Evolutionary conservation across 352 stramenopile genomes (phyloP).

Genomic region (Globisporangium nodosum): DNA sequence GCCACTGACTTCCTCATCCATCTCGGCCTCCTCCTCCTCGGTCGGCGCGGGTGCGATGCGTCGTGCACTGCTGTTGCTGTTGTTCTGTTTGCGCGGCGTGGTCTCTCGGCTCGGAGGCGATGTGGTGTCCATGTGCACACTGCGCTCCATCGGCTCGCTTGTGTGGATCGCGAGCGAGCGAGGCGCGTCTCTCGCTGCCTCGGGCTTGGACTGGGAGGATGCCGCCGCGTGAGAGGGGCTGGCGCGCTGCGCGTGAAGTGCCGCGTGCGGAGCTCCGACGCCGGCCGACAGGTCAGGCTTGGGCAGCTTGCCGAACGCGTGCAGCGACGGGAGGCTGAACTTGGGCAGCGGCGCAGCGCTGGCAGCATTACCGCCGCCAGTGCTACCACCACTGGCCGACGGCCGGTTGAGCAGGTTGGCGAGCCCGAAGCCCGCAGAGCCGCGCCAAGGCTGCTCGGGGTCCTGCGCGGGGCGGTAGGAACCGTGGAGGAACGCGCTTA

Average conservation of each 20-base stretch:
- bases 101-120: slow-evolving; percentile 8
- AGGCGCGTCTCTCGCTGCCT: background rate
- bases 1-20: slow-evolving; percentile 35
- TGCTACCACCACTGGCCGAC: slow-evolving; percentile 1
- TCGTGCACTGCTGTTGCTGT: slow-evolving; percentile 6
- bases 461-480: slow-evolving; percentile 29
- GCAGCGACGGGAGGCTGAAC: slow-evolving; percentile 74
- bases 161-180: slow-evolving; percentile 12
- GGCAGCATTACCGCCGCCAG: background rate
- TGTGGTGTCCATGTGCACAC: background rate
- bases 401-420: slow-evolving; percentile 74
- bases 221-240: background rate
- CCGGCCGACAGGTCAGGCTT: slow-evolving; percentile 37
- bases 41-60: slow-evolving; percentile 52
- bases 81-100: slow-evolving; percentile 9
- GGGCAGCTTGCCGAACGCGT: slow-evolving; percentile 64
- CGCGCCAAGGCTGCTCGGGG: slow-evolving; percentile 61
- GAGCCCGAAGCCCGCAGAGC: slow-evolving; percentile 65
- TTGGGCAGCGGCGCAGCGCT: slow-evolving; percentile 29
- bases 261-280: slow-evolving; percentile 22
- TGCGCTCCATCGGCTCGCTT: slow-evolving; percentile 4
- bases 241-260: slow-evolving; percentile 15
- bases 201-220: background rate
- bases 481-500: slow-evolving; percentile 19
- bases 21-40: slow-evolving; percentile 61